Percentiles rank a stretch among this genome's conserved stretches.
Evolutionary conservation across 2,329 filamentous ascomycete genomes (phyloP).

Genomic region (Cordyceps cicadae): DNA sequence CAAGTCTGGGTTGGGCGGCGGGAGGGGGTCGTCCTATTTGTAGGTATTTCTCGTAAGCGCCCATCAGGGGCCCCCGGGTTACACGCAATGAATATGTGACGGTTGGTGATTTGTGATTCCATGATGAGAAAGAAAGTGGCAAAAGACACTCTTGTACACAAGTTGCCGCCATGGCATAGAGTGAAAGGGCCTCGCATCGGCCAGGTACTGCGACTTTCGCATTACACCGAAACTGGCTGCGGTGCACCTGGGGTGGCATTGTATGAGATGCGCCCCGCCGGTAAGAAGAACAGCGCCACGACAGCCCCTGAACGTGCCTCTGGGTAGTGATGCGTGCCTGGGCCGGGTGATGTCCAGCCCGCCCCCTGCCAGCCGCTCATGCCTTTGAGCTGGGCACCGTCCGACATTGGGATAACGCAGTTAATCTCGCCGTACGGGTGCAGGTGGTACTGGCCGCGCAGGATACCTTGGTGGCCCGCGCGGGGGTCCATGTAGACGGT

Average conservation of each 20-base stretch:
- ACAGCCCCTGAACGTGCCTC: conserved; percentile 40
- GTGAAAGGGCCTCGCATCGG: neutral
- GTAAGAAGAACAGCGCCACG: conserved; percentile 47
- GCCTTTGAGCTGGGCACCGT: conserved; percentile 41
- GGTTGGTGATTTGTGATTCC: no score
- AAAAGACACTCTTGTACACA: neutral
- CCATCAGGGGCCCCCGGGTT: no score
- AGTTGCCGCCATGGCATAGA: neutral
- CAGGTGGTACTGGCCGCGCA: conserved; percentile 43
- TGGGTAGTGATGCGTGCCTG: conserved; percentile 50
- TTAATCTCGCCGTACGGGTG: conserved; percentile 50
- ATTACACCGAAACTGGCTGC: conserved; percentile 25
- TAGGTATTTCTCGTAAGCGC: no score
- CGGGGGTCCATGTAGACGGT: conserved; percentile 48
- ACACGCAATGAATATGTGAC: no score
- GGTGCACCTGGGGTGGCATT: conserved; percentile 33
- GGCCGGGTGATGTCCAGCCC: conserved; percentile 46
- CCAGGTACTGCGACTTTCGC: neutral
- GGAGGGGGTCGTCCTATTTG: no score
- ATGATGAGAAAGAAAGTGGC: no score
- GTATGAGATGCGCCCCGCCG: conserved; percentile 45
- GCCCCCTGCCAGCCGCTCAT: conserved; percentile 49
- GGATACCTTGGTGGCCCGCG: conserved; percentile 30
- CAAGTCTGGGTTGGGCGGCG: no score
- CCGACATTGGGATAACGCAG: conserved; percentile 43